These are phyloP conservation scores for Alternaria burnsii DNA, from an alignment of 2,329 filamentous ascomycete species.

Conservation along the genomic window DNA sequence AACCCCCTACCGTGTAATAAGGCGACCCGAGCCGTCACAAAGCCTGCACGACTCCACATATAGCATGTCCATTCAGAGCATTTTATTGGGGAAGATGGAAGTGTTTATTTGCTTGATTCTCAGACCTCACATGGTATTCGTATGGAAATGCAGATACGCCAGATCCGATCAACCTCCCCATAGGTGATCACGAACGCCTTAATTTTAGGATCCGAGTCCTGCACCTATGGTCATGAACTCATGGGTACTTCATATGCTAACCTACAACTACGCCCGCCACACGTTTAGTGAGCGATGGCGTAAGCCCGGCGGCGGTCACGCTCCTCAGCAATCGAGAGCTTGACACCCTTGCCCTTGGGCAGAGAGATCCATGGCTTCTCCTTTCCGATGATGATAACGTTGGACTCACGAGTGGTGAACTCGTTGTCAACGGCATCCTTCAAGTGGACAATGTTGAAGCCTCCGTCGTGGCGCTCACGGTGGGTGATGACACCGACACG, in stretches of 20 bases:
- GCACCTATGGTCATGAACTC: constrained; percentile 38
- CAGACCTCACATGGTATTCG: constrained; percentile 37
- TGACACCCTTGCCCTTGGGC: constrained; percentile 99
- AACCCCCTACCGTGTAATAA: neutral
- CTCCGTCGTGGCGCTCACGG: constrained; percentile 99
- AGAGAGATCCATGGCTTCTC: constrained; percentile 99
- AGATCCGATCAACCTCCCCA: constrained; percentile 41
- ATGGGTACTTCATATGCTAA: constrained; percentile 39
- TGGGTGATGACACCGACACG: constrained; percentile 99
- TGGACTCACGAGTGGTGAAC: constrained; percentile 98
- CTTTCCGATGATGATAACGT: constrained; percentile 98
- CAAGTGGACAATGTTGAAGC: constrained; percentile 99
- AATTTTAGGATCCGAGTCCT: constrained; percentile 42
- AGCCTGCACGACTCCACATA: constrained; percentile 1
- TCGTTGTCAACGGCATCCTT: constrained; percentile 99
- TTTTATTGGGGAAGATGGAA: constrained; percentile 12
- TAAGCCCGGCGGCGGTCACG: constrained; percentile 91
- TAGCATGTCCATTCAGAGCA: constrained; percentile 5
- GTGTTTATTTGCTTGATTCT: constrained; percentile 33
- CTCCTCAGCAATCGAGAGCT: constrained; percentile 98
- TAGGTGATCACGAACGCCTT: constrained; percentile 47
- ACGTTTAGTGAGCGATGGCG: constrained; percentile 61
- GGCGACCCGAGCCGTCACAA: neutral
- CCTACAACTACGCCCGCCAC: constrained; percentile 24
- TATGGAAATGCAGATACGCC: constrained; percentile 46